Evolutionary conservation across 2,329 filamentous ascomycete genomes (phyloP).

Genomic region (Westerdykella sp.): DNA sequence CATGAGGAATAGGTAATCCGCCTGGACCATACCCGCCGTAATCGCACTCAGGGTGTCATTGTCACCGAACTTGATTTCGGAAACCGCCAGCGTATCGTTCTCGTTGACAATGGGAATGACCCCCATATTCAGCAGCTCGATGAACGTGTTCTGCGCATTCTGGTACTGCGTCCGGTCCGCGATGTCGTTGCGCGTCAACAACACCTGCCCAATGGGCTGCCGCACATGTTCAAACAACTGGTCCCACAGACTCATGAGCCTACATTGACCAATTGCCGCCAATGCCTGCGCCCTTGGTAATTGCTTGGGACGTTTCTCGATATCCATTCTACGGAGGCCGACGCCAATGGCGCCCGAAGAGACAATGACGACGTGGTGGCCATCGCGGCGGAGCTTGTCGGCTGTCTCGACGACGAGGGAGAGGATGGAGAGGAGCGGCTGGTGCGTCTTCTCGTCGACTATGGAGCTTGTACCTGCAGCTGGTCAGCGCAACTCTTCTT

Average conservation of each 20-base stretch:
- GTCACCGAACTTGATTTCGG: conserved; percentile 99
- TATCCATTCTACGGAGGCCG: conserved; percentile 81
- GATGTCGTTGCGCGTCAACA: conserved; percentile 93
- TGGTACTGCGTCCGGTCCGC: conserved; percentile 91
- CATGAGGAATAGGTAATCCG: conserved; percentile 96
- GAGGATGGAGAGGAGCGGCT: conserved; percentile 84
- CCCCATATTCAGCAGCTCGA: conserved; percentile 83
- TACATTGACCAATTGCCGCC: conserved; percentile 92
- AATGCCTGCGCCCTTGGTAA: conserved; percentile 86
- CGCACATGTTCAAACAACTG: conserved; percentile 79
- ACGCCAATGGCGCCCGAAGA: conserved; percentile 97
- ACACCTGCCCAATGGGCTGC: conserved; percentile 89
- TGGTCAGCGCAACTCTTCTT: conserved; percentile 24
- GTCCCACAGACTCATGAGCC: conserved; percentile 93
- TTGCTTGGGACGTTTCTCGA: conserved; percentile 81
- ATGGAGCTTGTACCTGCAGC: conserved; percentile 90
- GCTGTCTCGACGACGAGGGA: conserved; percentile 93
- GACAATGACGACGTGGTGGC: conserved; percentile 90
- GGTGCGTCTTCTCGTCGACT: conserved; percentile 90
- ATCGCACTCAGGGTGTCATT: conserved; percentile 97
- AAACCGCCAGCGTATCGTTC: conserved; percentile 93
- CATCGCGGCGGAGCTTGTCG: conserved; percentile 78
- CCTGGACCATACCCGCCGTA: conserved; percentile 93
- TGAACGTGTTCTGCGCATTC: conserved; percentile 93
- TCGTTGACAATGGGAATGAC: conserved; percentile 99